Base-by-base conservation (phyloP, 306 rosid species). In the Spatholobus suberectus region DNA sequence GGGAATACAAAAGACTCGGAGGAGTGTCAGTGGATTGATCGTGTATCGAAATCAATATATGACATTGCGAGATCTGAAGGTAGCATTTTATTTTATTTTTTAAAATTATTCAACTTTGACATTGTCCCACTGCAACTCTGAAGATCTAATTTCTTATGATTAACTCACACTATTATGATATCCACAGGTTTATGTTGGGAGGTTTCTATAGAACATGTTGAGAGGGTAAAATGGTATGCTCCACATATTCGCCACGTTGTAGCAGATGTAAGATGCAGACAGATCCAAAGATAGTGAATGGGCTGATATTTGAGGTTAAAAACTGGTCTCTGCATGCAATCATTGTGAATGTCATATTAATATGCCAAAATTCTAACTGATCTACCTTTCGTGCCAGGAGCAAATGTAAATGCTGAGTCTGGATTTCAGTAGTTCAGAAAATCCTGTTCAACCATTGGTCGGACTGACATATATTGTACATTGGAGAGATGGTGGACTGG, bases 161-260 rank as follows among this genome's bases (percentile, higher is more conserved):
- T 63, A 70, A 58, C 62, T 57, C 29, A 4, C 41, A 13, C 40
- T 46, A 23, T 10, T 66, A 13, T 73, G 63, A 44, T 70, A 68
- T 44, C 74, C 71, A 57, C 92, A 93, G 99, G 97, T 65, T 86
- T 84, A 77, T 77, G 87, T 70, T 96, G 99, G 98, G 94, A 90
- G 54, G 89, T 96, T 80, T 84, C 86, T 1, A 12, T 96, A 51
- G 94, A 90, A 78, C 94, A 96, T 44, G 86, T 91, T 55, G 98
- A 92, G 86, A 91, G 95, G 87, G 99, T 96, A 71, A 96, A 96
- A 84, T 96, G 94, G 99, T 96, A 94, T 47, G 98, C 96, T 65
- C 97, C 99, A 6, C 98, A 87, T 85, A 86, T 96, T 76, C 98
- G 98, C 41, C 99, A 96, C 61, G 92, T 92, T 23, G 94, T 94